A percentile compares a stretch with the other conserved stretches of the same genome.
phyloP scores from a whole-genome alignment of 805 yeast species.

The Monosporozyma aerobia region DNA sequence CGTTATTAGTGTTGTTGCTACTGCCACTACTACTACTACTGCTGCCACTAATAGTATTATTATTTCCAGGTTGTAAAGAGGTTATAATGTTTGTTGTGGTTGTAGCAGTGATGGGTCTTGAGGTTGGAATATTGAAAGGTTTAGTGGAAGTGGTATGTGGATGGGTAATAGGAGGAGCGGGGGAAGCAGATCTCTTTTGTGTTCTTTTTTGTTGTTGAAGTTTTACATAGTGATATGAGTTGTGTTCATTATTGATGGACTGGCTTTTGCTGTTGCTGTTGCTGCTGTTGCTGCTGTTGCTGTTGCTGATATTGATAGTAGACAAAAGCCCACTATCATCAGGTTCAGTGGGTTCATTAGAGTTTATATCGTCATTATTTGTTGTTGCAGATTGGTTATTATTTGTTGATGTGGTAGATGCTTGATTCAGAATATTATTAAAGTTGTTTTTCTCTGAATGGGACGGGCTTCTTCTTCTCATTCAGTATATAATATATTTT shows the following conservation, averaged over 20 bases:
- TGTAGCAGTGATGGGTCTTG: constrained; percentile 1
- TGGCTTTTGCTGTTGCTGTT: background rate
- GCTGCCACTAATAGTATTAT: background rate
- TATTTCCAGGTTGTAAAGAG: background rate
- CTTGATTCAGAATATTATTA: constrained; percentile 27
- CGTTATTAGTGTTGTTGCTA: background rate
- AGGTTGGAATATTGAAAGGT: constrained; percentile 4
- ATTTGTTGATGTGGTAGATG: constrained; percentile 10
- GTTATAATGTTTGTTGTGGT: background rate
- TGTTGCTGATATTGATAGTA: constrained; percentile 20
- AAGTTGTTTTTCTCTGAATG: constrained; percentile 34
- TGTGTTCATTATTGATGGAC: background rate
- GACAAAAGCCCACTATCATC: constrained; percentile 39
- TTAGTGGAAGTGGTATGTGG: background rate
- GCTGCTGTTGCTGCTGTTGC: no score
- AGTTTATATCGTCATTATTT: constrained; percentile 19
- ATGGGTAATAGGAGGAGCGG: background rate
- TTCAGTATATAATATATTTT: constrained; percentile 1
- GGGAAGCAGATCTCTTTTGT: constrained; percentile 3
- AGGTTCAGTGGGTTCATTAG: constrained; percentile 36
- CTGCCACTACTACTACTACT: background rate
- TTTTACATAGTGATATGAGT: background rate
- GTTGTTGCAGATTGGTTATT: constrained; percentile 4
- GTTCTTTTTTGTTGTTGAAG: background rate
- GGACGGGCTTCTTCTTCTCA: constrained; percentile 29